A percentile compares a stretch with the other conserved stretches of the same genome.
These are phyloP conservation scores for Ilyonectria destructans DNA, from an alignment of 2,329 filamentous ascomycete genomes.

Conservation along the genomic window DNA sequence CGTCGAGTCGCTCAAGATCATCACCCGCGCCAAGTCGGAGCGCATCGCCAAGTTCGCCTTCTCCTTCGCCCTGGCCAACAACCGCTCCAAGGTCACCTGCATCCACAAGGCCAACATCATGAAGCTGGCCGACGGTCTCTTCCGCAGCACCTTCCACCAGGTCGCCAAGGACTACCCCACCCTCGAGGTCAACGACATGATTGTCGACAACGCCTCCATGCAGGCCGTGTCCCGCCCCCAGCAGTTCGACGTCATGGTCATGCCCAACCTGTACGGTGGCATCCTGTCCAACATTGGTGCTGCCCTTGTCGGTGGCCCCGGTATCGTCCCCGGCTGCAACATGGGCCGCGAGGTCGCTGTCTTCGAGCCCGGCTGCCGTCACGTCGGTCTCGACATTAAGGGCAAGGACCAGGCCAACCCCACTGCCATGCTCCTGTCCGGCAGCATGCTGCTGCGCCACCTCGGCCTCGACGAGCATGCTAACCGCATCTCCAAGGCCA, in stretches of 20 bases:
- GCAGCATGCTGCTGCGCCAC: conserved; percentile 97
- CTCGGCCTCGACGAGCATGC: conserved; percentile 98
- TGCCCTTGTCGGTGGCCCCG: conserved; percentile 95
- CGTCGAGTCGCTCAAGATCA: conserved; percentile 99
- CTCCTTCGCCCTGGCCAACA: conserved; percentile 97
- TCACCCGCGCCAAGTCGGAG: conserved; percentile 98
- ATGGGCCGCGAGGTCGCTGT: conserved; percentile 99
- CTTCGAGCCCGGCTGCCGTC: conserved; percentile 98
- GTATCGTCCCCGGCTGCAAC: conserved; percentile 98
- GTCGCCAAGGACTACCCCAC: conserved; percentile 96
- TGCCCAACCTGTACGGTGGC: conserved; percentile 99
- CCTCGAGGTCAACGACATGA: conserved; percentile 98
- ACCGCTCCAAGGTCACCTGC: conserved; percentile 99
- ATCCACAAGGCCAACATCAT: conserved; percentile 99
- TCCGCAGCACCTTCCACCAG: conserved; percentile 97
- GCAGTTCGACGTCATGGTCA: conserved; percentile 99
- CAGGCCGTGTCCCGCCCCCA: conserved; percentile 96
- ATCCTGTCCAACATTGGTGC: conserved; percentile 99
- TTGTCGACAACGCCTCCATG: conserved; percentile 99
- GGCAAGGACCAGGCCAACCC: conserved; percentile 99
- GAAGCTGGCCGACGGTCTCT: conserved; percentile 99
- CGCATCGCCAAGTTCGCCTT: conserved; percentile 99
- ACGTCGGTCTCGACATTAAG: conserved; percentile 99
- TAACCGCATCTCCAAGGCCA: conserved; percentile 95
- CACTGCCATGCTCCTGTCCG: conserved; percentile 93